phyloP scores from a whole-genome alignment of 768 basidiomycete genomes.

The Rhodotorula toruloides region DNA sequence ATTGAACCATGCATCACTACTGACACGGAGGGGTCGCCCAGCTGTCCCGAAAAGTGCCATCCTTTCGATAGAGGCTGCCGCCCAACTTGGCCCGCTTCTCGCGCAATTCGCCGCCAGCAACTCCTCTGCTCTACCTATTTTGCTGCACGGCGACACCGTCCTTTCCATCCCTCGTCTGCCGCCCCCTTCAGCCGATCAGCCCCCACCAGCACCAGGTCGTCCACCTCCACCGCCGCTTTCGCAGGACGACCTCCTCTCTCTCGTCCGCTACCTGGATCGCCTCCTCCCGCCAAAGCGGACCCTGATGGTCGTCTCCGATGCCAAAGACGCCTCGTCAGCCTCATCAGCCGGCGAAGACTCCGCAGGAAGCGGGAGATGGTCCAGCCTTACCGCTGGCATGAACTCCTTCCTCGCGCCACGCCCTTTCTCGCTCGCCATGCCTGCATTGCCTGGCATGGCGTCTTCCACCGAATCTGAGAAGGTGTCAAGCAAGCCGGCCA shows the following conservation, averaged over 20 bases:
- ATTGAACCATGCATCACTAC: no score
- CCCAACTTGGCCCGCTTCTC: slow-evolving; percentile 25
- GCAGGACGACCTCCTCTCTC: slow-evolving; percentile 14
- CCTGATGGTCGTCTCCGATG: not conserved
- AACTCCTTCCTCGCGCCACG: slow-evolving; percentile 1
- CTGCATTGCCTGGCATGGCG: not conserved
- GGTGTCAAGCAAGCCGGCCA: not conserved
- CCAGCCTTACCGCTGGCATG: not conserved
- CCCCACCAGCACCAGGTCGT: not conserved
- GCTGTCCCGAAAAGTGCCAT: slow-evolving; percentile 10
- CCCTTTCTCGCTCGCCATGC: not conserved
- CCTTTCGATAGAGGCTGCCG: not conserved
- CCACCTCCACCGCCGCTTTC: slow-evolving; percentile 6
- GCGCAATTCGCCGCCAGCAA: slow-evolving; percentile 28
- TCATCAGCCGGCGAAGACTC: not conserved
- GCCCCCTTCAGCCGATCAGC: no score
- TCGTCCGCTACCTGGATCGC: slow-evolving; percentile 6
- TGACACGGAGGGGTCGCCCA: no score
- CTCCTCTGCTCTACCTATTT: slow-evolving; percentile 10
- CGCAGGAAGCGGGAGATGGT: not conserved
- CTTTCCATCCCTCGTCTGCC: slow-evolving; percentile 7
- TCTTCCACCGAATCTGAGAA: not conserved
- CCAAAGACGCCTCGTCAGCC: not conserved
- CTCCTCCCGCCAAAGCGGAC: not conserved
- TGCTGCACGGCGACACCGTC: slow-evolving; percentile 8